Evolutionary conservation across 495 filamentous ascomycete genomes (phyloP).

Genomic region (Tuber calosporum): DNA sequence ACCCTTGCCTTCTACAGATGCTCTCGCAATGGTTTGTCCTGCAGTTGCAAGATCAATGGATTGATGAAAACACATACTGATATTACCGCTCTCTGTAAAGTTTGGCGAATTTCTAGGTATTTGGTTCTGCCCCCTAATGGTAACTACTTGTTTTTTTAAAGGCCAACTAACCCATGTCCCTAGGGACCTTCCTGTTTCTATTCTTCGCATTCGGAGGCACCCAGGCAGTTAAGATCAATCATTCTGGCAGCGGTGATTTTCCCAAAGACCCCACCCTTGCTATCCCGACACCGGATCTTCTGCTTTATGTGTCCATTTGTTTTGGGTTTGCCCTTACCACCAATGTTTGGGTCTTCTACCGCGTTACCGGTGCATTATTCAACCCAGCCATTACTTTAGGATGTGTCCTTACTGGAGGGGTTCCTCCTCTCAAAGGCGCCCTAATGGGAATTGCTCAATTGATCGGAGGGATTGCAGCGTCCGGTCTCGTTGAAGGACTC

Average conservation of each 20-base stretch:
- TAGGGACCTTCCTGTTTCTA: conserved; percentile 73
- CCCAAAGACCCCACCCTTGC: conserved; percentile 29
- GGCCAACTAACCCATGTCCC: conserved; percentile 5
- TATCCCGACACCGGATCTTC: conserved; percentile 43
- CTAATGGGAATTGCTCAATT: conserved; percentile 53
- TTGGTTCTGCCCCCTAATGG: neutral
- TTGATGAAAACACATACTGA: conserved; percentile 38
- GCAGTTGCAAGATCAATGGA: neutral
- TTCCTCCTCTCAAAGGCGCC: conserved; percentile 49
- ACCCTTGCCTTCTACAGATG: conserved; percentile 5
- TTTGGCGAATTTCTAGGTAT: conserved; percentile 1
- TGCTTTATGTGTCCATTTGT: conserved; percentile 63
- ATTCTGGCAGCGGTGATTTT: conserved; percentile 38
- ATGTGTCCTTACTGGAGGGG: conserved; percentile 52
- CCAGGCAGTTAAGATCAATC: conserved; percentile 57
- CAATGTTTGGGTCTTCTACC: conserved; percentile 82
- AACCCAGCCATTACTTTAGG: conserved; percentile 68
- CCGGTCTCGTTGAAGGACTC: conserved; percentile 49
- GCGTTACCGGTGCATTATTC: conserved; percentile 71
- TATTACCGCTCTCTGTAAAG: neutral
- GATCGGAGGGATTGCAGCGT: conserved; percentile 53
- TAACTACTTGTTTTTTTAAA: conserved; percentile 46
- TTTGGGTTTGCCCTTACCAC: conserved; percentile 72
- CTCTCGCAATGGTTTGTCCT: conserved; percentile 19
- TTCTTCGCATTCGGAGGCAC: conserved; percentile 75